Base-by-base conservation (phyloP, 495 filamentous ascomycete genomes). In the Paragyromitra xinjiangensis region DNA sequence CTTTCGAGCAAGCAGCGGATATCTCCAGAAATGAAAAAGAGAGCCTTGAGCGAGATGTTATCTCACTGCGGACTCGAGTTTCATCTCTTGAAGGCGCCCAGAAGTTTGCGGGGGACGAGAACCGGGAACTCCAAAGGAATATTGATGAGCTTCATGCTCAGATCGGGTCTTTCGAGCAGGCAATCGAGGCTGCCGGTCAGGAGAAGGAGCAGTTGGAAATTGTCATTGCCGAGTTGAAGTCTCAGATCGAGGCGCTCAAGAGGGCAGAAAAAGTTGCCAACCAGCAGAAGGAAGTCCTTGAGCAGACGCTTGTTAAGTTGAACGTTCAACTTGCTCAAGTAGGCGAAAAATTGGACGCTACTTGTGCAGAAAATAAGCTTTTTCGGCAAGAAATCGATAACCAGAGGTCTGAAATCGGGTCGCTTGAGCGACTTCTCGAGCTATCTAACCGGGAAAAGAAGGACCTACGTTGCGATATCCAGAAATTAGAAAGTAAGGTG, bases 301-400 rank as follows among this genome's bases (percentile, higher is more conserved):
- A 73, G 24, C 64, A 51, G 37, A 48, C 44, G 19, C 39, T 81
- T 9, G 24, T 19, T 9, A 53, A 19, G 11, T 37, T 81, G 61
- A 61, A 77, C 16, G 22, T 16, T 39, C 55, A 71, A 51, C 56
- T 82, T 42, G 26, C 50, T 6, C n/a, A 66, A 3, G 40, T 79
- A 2, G 34, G 62, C 8, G 71, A 76, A 40, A 67, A 82, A 37
- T 42, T 78, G 6, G 55, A 59, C n/a, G 71, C 67, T 22, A 65
- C 77, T 7, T 51, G 64, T 22, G 68, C 71, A 11, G 80, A 81
- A 55, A 81, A 77, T 16, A 61, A 62, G 9, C 63, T 81, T 26
- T 64, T 81, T 26, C 69, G 42, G 48, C 67, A 42, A 16, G 71
- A 81, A 12, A 81, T 81, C 39, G 44, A 53, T 12, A 51, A 45